A percentile compares a stretch with the other conserved stretches of the same genome.
Evolutionary conservation across 345 rosid species (phyloP).

Genomic region (Camelina neglecta): DNA sequence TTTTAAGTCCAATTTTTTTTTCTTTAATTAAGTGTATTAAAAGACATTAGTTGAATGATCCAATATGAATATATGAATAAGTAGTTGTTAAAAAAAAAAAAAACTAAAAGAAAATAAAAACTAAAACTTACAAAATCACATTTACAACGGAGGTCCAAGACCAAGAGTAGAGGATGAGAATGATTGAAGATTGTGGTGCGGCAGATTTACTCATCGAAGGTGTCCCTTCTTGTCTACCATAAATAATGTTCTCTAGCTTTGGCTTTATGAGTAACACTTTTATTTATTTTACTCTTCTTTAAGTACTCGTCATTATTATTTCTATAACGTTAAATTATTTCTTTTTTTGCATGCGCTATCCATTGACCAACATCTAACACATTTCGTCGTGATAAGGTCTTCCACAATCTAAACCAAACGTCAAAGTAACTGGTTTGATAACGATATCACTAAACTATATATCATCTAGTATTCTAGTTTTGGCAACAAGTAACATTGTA

Average conservation of each 20-base stretch:
- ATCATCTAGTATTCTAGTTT: neutral
- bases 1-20: too few species aligned
- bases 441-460: neutral
- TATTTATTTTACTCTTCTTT: slow-evolving; percentile 15
- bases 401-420: slow-evolving; percentile 13
- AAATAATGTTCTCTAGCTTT: slow-evolving; percentile 19
- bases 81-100: too few species aligned
- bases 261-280: slow-evolving; percentile 28
- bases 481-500: neutral
- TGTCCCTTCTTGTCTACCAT: slow-evolving; percentile 38
- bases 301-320: slow-evolving; percentile 15
- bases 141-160: neutral
- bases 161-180: slow-evolving; percentile 24
- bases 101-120: too few species aligned
- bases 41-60: too few species aligned
- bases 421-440: neutral
- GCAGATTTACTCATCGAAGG: slow-evolving; percentile 38
- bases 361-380: neutral
- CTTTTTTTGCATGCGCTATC: slow-evolving; percentile 39
- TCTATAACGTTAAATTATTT: slow-evolving; percentile 18
- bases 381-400: neutral
- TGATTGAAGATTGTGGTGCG: slow-evolving; percentile 37
- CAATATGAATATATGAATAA: too few species aligned
- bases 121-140: too few species aligned
- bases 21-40: too few species aligned